Percentiles rank a stretch among this genome's conserved stretches.
Evolutionary conservation across 371 early-diverging fungal species (phyloP).

Genomic region (Mucor piriformis): DNA sequence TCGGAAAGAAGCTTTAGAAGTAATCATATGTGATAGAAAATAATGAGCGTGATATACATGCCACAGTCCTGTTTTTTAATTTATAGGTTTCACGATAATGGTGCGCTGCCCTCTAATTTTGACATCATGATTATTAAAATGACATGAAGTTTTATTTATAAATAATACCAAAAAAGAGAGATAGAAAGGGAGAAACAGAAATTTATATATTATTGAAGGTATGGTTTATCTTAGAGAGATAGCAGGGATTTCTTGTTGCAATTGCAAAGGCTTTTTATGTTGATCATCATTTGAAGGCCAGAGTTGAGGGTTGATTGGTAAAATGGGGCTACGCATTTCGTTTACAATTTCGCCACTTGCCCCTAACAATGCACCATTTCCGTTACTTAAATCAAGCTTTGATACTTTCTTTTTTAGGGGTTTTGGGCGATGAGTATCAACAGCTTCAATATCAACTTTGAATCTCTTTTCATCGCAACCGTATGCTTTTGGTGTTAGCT

Average conservation of each 20-base stretch:
- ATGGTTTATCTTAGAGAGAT: not conserved
- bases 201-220: not conserved
- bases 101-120: no score
- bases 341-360: slow-evolving; percentile 50
- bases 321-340: slow-evolving; percentile 24
- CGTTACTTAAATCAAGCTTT: slow-evolving; percentile 4
- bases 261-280: slow-evolving; percentile 2
- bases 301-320: slow-evolving; percentile 28
- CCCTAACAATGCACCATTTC: slow-evolving; percentile 15
- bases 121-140: no score
- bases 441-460: slow-evolving; percentile 83
- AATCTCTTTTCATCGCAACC: slow-evolving; percentile 90
- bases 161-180: not conserved
- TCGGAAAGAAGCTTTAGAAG: not conserved
- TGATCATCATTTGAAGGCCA: slow-evolving; percentile 9
- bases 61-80: no score
- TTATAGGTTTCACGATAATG: no score
- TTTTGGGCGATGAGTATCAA: slow-evolving; percentile 82
- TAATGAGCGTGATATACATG: not conserved
- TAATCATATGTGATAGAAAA: not conserved
- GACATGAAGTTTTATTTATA: not conserved
- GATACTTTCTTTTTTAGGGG: slow-evolving; percentile 26
- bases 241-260: not conserved
- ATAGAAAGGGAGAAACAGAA: not conserved
- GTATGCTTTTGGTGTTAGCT: slow-evolving; percentile 94